A percentile compares a stretch with the other conserved stretches of the same genome.
Conservation (phyloP, 1,284 basidiomycete genomes). For the Sporisorium sorghi region DNA sequence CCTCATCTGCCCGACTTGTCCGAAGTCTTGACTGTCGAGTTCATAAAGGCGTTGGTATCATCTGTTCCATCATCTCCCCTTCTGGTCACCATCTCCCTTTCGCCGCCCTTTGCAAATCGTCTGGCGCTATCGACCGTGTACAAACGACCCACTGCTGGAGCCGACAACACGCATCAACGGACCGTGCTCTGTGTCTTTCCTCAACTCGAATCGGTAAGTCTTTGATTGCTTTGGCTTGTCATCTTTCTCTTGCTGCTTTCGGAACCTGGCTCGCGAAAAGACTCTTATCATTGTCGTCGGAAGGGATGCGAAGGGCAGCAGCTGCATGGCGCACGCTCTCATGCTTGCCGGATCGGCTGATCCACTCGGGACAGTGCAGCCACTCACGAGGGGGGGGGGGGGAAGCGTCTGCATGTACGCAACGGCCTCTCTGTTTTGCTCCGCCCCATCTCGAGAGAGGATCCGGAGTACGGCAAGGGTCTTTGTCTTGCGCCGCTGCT, state of each 20-base stretch:
- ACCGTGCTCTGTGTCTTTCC: too few species aligned
- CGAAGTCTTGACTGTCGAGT: not conserved
- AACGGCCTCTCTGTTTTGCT: too few species aligned
- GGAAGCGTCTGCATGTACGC: conserved; percentile 1
- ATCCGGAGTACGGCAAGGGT: not conserved
- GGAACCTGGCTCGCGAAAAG: not conserved
- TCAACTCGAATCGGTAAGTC: not conserved
- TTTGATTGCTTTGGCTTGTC: not conserved
- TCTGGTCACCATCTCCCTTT: not conserved
- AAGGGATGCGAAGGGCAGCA: not conserved
- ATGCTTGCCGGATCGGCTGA: not conserved
- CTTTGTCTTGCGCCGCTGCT: too few species aligned
- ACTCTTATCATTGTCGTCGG: not conserved
- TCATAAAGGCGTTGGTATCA: conserved; percentile 4
- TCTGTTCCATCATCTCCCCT: conserved; percentile 11
- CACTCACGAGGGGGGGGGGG: not conserved
- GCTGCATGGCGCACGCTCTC: not conserved
- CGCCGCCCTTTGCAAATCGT: too few species aligned
- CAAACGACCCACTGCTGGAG: not conserved
- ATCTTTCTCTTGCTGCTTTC: not conserved
- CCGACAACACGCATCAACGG: not conserved
- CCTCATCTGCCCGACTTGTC: not conserved
- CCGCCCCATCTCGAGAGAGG: too few species aligned
- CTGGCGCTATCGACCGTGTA: not conserved
- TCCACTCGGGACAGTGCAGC: not conserved